Base-by-base conservation (phyloP, 2,329 filamentous ascomycete species). In the Cordyceps militaris region DNA sequence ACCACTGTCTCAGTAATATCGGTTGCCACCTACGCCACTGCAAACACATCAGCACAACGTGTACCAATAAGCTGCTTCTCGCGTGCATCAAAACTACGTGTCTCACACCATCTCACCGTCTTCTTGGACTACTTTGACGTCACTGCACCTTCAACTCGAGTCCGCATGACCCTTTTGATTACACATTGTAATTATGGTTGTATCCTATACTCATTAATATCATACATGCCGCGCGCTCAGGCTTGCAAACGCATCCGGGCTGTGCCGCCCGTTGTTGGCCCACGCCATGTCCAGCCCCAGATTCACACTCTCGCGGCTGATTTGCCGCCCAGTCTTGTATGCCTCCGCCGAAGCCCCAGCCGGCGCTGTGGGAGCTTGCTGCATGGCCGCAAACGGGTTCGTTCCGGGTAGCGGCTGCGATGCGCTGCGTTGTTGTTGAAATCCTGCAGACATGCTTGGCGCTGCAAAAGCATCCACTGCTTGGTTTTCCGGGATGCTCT, bases 161-260 rank as follows among this genome's bases (percentile, higher is more conserved):
- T 30, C 19, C 14, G 5, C 4, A 23, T 7, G 10, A 16, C n/a
- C 7, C 13, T 14, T 38, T 38, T 40, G 49, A 48, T 53, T 58
- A 54, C 50, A 58, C 24, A 47, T 53, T 58, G 28, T 32, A 54
- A 47, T 38, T 56, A 56, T 49, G 34, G 14, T 51, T 52, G 44
- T 59, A 56, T 59, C 53, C 57, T 59, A 38, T 53, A 59, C 40
- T 63, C 59, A 60, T 72, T 62, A 69, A n/a, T 57, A 66, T 73
- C 64, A 78, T 66, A 69, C 72, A 65, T 81, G 79, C 63, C 80
- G 75, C 54, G 87, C 83, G 65, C 87, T 90, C 62, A 92, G 74
- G 52, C 86, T 88, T 2, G 88, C 84, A 77, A 91, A 92, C 14
- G 88, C 88, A 70, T 92, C 88, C 3, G 88, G 88, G 64, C 87